Conservation (phyloP, 306 rosid genomes). For the Fragaria vesca region DNA sequence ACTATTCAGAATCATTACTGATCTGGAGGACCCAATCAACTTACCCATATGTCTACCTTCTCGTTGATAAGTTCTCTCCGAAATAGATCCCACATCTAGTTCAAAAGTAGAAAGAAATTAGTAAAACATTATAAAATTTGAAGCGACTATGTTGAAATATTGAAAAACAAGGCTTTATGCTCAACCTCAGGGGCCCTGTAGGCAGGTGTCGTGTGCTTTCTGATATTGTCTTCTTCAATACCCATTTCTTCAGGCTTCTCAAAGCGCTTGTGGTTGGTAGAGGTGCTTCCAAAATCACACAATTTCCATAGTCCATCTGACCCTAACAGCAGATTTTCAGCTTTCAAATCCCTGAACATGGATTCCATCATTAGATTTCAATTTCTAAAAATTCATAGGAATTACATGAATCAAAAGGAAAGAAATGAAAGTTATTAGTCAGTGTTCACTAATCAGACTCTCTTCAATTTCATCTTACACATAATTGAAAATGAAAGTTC, state of each 20-base stretch:
- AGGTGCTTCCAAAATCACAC: constrained; percentile 96
- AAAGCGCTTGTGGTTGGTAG: constrained; percentile 88
- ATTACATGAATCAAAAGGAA: neutral
- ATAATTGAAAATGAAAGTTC: too few relatives aligned
- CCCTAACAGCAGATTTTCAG: constrained; percentile 77
- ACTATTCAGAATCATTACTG: constrained; percentile 9
- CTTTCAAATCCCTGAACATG: constrained; percentile 82
- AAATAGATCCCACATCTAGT: constrained; percentile 96
- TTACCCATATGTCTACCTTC: constrained; percentile 99
- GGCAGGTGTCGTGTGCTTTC: constrained; percentile 97
- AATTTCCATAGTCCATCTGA: constrained; percentile 89
- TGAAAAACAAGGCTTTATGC: constrained; percentile 20
- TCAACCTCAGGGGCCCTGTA: constrained; percentile 93
- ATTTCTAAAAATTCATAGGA: neutral
- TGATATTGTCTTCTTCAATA: constrained; percentile 95
- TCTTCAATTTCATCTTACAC: neutral
- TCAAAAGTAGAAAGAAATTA: constrained; percentile 19
- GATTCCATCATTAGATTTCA: neutral
- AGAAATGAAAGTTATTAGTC: too few relatives aligned
- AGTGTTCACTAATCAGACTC: neutral
- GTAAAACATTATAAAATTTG: constrained; percentile 14
- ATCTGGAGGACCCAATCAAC: constrained; percentile 31
- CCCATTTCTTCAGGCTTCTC: constrained; percentile 99
- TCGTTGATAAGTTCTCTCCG: constrained; percentile 83
- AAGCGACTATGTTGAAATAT: neutral